phyloP scores from a whole-genome alignment of 768 basidiomycete species.

The Brasilioporus rufonigricans region DNA sequence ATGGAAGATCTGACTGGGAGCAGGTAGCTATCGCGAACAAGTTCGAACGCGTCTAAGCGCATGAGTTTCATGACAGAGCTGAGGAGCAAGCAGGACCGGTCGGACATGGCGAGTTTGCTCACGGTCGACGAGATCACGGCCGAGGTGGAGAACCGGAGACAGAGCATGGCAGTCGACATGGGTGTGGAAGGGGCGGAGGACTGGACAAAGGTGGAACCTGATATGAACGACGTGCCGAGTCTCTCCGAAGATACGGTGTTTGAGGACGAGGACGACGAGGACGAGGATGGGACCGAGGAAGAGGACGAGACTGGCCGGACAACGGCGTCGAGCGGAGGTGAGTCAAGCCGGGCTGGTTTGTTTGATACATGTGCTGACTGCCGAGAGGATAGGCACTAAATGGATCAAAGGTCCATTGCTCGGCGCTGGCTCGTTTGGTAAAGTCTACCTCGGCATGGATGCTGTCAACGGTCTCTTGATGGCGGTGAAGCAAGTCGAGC shows the following conservation, averaged over 20 bases:
- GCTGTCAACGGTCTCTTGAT: constrained; percentile 86
- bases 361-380: constrained; percentile 1
- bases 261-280: constrained; percentile 51
- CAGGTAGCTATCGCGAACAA: constrained; percentile 39
- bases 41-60: constrained; percentile 54
- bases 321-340: constrained; percentile 54
- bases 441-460: constrained; percentile 95
- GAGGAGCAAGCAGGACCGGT: constrained; percentile 76
- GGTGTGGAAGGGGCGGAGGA: no score
- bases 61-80: constrained; percentile 82
- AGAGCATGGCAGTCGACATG: no score
- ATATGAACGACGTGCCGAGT: no score
- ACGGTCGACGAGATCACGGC: constrained; percentile 99
- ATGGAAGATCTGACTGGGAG: constrained; percentile 52
- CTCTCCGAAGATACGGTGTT: constrained; percentile 45
- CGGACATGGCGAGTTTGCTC: constrained; percentile 87
- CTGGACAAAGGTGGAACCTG: no score
- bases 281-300: constrained; percentile 44
- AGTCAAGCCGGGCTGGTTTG: constrained; percentile 18
- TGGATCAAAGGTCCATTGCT: constrained; percentile 98
- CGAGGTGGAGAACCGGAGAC: no score
- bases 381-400: constrained; percentile 65
- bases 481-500: constrained; percentile 97
- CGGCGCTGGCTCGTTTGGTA: constrained; percentile 92
- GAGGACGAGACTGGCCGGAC: constrained; percentile 53